These are phyloP conservation scores for Penicillium cataractarum DNA, from an alignment of 495 filamentous ascomycete genomes.

Conservation along the genomic window DNA sequence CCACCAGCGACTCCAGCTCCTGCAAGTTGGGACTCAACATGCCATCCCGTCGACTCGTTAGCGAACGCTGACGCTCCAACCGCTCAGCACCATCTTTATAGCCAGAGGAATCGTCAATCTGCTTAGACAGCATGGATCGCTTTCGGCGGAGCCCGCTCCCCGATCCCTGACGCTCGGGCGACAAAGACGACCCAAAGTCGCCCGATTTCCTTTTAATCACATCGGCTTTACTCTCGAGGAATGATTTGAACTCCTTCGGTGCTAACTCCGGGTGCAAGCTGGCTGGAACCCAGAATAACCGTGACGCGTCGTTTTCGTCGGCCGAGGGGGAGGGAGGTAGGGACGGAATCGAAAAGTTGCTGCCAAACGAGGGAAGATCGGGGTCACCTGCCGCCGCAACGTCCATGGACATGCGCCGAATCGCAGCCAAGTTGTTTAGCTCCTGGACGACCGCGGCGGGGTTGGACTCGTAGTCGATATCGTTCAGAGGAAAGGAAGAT, in stretches of 20 bases:
- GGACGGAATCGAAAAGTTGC: constrained; percentile 64
- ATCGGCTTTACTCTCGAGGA: constrained; percentile 89
- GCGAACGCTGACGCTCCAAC: constrained; percentile 75
- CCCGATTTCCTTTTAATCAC: constrained; percentile 84
- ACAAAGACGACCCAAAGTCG: constrained; percentile 62
- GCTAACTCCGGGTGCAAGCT: constrained; percentile 93
- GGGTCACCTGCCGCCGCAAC: constrained; percentile 89
- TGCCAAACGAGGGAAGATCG: constrained; percentile 83
- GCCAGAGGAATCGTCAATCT: constrained; percentile 76
- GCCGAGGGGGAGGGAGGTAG: constrained; percentile 70
- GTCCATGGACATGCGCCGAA: constrained; percentile 98
- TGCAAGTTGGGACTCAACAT: constrained; percentile 62
- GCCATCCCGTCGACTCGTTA: constrained; percentile 54
- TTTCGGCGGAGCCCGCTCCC: constrained; percentile 74
- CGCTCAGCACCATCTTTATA: constrained; percentile 89
- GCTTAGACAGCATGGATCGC: constrained; percentile 92
- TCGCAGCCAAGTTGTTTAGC: constrained; percentile 90
- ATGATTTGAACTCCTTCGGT: constrained; percentile 94
- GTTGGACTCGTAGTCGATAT: constrained; percentile 90
- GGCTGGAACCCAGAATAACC: constrained; percentile 94
- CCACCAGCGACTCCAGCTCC: constrained; percentile 77
- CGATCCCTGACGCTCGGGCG: constrained; percentile 63
- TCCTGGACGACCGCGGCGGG: constrained; percentile 93
- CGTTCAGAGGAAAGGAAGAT: constrained; percentile 80
- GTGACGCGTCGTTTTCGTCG: constrained; percentile 85